phyloP scores from a whole-genome alignment of 306 rosid genomes.

The Clitoria ternatea region DNA sequence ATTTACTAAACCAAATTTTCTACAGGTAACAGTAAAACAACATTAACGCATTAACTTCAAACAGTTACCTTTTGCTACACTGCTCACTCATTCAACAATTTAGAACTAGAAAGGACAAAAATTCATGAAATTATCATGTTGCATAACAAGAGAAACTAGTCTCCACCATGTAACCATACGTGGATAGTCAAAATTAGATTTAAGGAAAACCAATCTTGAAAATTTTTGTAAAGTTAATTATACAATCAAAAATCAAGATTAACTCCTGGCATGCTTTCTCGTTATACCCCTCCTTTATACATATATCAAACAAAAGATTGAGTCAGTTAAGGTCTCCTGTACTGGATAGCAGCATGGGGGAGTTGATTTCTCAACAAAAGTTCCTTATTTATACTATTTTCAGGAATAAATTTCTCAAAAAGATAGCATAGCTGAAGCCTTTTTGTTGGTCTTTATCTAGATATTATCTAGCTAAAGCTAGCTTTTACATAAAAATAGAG shows the following conservation, averaged over 20 bases:
- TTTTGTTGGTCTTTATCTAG: too few species aligned
- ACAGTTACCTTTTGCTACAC: conserved; percentile 6
- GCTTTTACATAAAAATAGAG: not conserved
- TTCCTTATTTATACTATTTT: not conserved
- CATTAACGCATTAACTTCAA: not conserved
- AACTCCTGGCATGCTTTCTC: not conserved
- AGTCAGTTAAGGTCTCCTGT: not conserved
- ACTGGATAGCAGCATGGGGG: not conserved
- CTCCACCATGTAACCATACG: not conserved
- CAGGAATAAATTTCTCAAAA: conserved; percentile 22
- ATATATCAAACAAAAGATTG: conserved; percentile 4
- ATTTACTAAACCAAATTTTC: not conserved
- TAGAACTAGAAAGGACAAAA: not conserved
- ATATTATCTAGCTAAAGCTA: not conserved
- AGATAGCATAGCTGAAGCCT: too few species aligned
- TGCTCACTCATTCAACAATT: conserved; percentile 2
- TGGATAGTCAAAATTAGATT: not conserved
- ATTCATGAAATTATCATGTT: not conserved
- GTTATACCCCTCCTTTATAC: not conserved
- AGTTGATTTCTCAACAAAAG: too few species aligned
- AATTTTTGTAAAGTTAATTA: not conserved
- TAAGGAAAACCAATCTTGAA: not conserved
- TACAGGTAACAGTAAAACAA: not conserved
- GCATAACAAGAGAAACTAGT: not conserved
- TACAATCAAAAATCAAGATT: too few species aligned